These are phyloP conservation scores for Ustilago xerochloae DNA, from an alignment of 1,284 basidiomycete genomes.

Conservation along the genomic window DNA sequence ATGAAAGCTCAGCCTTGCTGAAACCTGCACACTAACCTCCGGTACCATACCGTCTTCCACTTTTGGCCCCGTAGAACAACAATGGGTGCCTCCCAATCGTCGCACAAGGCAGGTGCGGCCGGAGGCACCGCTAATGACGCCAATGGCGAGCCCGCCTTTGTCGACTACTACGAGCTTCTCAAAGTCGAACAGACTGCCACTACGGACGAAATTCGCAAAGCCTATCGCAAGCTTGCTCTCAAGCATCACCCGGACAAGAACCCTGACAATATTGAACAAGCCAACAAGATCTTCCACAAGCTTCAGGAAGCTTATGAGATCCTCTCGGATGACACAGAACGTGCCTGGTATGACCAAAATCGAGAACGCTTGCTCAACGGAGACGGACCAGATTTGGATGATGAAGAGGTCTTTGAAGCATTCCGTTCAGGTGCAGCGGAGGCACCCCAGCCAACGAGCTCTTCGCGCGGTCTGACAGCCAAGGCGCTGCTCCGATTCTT, in stretches of 20 bases:
- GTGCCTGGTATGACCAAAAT: conserved; percentile 98
- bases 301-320: conserved; percentile 95
- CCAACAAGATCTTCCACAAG: conserved; percentile 86
- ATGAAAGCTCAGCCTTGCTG: background rate
- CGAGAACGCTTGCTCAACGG: conserved; percentile 75
- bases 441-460: conserved; percentile 72
- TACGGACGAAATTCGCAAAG: conserved; percentile 63
- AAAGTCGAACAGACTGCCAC: conserved; percentile 60
- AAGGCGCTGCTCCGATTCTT: conserved; percentile 88
- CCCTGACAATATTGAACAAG: conserved; percentile 77
- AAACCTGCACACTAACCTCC: conserved; percentile 15
- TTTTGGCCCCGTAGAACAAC: background rate
- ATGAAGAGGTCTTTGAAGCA: conserved; percentile 75
- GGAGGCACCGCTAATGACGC: conserved; percentile 29
- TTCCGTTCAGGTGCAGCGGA: conserved; percentile 76
- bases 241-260: conserved; percentile 71
- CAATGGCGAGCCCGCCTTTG: conserved; percentile 48
- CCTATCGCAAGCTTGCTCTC: conserved; percentile 67
- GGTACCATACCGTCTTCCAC: background rate
- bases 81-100: conserved; percentile 53
- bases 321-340: conserved; percentile 72
- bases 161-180: conserved; percentile 65
- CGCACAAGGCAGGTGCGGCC: conserved; percentile 35
- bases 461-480: conserved; percentile 82
- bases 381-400: conserved; percentile 53